phyloP scores from a whole-genome alignment of 495 filamentous ascomycete species.

The Tirmania nivea region DNA sequence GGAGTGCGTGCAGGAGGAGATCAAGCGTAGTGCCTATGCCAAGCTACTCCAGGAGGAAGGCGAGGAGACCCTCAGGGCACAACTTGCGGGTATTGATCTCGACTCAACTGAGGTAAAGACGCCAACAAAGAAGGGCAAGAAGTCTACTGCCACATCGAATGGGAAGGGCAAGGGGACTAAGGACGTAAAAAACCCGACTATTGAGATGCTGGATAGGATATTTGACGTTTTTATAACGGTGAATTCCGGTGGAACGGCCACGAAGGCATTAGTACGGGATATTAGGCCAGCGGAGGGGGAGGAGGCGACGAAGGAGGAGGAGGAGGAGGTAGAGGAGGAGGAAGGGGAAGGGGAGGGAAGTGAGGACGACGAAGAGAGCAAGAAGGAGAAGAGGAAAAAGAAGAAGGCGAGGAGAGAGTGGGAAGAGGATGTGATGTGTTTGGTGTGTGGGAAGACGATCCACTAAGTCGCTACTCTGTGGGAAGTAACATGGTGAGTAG shows the following conservation, averaged over 20 bases:
- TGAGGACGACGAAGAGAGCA: constrained; percentile 1
- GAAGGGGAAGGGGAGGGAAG: background rate
- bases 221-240: background rate
- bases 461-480: background rate
- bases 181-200: background rate
- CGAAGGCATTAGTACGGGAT: background rate
- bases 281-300: constrained; percentile 2
- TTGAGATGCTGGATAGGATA: background rate
- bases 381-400: constrained; percentile 1
- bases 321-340: background rate
- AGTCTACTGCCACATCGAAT: too few species aligned
- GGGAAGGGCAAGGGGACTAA: too few species aligned
- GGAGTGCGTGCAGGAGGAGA: constrained; percentile 33
- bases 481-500: too few species aligned
- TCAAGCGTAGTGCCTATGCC: constrained; percentile 23
- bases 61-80: constrained; percentile 8
- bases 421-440: background rate
- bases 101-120: too few species aligned
- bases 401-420: background rate
- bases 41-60: constrained; percentile 33
- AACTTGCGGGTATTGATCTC: background rate
- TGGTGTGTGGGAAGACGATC: background rate
- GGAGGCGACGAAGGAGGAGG: background rate
- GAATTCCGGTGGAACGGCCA: background rate
- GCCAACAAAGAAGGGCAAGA: too few species aligned